These are phyloP conservation scores for Capronia epimyces DNA, from an alignment of 2,329 filamentous ascomycete species.

Conservation along the genomic window DNA sequence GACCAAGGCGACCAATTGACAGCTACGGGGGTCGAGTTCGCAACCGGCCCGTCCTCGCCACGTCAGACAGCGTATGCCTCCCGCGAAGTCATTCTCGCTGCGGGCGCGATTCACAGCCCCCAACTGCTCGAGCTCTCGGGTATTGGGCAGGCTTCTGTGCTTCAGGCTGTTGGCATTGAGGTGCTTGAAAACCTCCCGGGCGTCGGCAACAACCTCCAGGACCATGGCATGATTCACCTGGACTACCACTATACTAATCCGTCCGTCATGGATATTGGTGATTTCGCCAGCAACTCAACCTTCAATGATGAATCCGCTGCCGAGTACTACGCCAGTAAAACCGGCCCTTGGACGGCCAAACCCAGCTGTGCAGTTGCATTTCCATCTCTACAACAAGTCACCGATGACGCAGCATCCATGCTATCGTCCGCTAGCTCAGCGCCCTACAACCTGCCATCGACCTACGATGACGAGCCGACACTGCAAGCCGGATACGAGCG, in stretches of 20 bases:
- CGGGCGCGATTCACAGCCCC: slow-evolving; percentile 39
- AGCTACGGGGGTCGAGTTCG: slow-evolving; percentile 1
- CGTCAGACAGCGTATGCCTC: slow-evolving; percentile 3
- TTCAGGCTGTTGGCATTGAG: slow-evolving; percentile 39
- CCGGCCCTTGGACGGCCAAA: slow-evolving; percentile 30
- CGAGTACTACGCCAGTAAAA: slow-evolving; percentile 4
- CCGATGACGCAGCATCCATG: slow-evolving; percentile 11
- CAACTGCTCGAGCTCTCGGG: slow-evolving; percentile 50
- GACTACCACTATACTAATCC: slow-evolving; percentile 13
- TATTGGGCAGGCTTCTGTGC: slow-evolving; percentile 39
- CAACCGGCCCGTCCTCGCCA: slow-evolving; percentile 29
- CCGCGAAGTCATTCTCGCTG: slow-evolving; percentile 43
- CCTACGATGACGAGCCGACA: slow-evolving; percentile 9
- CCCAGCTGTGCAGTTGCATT: slow-evolving; percentile 30
- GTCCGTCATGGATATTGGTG: background rate
- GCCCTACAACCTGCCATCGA: slow-evolving; percentile 4
- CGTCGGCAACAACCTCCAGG: slow-evolving; percentile 42
- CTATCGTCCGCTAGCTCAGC: background rate
- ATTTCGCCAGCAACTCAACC: slow-evolving; percentile 20
- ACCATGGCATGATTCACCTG: slow-evolving; percentile 30
- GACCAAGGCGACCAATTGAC: background rate
- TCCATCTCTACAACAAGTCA: slow-evolving; percentile 29
- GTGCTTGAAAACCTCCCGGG: slow-evolving; percentile 44
- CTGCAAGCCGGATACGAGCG: slow-evolving; percentile 18
- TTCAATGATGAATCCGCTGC: slow-evolving; percentile 13